A percentile compares a stretch with the other conserved stretches of the same genome.
phyloP scores from a whole-genome alignment of 2,329 filamentous ascomycete genomes.

The Clonostachys sp. region DNA sequence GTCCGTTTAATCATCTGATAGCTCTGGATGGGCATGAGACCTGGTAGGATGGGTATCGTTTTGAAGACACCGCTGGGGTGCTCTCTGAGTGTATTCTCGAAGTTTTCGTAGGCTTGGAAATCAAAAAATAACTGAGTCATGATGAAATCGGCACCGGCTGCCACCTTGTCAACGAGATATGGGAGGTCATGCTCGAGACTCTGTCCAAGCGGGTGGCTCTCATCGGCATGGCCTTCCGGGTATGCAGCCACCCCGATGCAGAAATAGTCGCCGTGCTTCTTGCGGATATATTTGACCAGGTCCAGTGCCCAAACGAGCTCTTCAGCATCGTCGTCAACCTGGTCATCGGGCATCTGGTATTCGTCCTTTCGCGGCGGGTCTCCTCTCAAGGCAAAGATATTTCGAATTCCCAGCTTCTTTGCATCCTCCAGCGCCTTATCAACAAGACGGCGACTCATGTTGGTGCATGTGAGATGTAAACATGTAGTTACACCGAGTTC shows the following conservation, averaged over 20 bases:
- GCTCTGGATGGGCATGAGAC: constrained; percentile 95
- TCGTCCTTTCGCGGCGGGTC: constrained; percentile 88
- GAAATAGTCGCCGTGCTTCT: constrained; percentile 88
- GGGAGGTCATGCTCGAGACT: constrained; percentile 77
- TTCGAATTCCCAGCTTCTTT: constrained; percentile 84
- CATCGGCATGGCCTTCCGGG: constrained; percentile 90
- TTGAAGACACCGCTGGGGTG: constrained; percentile 85
- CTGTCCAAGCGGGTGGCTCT: constrained; percentile 71
- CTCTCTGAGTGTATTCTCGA: constrained; percentile 70
- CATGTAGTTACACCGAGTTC: constrained; percentile 92
- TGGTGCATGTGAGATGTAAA: constrained; percentile 94
- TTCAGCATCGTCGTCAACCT: constrained; percentile 58
- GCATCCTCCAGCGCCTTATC: constrained; percentile 89
- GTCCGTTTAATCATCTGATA: constrained; percentile 94
- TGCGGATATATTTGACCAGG: constrained; percentile 82
- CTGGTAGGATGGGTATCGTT: constrained; percentile 84
- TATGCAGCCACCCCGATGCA: constrained; percentile 93
- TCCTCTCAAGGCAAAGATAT: constrained; percentile 87
- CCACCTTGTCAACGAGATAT: constrained; percentile 83
- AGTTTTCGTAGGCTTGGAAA: constrained; percentile 72
- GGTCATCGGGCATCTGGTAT: constrained; percentile 62
- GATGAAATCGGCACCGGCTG: constrained; percentile 92
- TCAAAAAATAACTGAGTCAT: constrained; percentile 99
- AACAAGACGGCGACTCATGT: constrained; percentile 84
- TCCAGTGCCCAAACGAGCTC: constrained; percentile 89